Conservation (phyloP, 306 rosid species). For the Dicorynia guianensis region DNA sequence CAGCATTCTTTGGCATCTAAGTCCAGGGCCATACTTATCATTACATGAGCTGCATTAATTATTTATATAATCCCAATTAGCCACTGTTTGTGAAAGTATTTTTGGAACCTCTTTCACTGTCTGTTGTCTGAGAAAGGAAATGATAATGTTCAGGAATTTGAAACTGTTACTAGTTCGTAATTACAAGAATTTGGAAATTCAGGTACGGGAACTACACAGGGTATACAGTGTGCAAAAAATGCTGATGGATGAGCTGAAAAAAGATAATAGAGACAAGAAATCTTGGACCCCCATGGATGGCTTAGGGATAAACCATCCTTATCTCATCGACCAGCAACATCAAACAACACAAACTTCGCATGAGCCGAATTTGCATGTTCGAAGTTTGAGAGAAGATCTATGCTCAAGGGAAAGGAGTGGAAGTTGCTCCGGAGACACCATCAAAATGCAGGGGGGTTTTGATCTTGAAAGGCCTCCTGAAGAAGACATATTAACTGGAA, state of each 20-base stretch:
- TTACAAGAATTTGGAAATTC: slow-evolving; percentile 38
- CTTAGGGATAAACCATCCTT: slow-evolving; percentile 50
- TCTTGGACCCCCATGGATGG: slow-evolving; percentile 51
- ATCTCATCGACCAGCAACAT: slow-evolving; percentile 46
- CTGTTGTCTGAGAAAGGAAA: slow-evolving; percentile 20
- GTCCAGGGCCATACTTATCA: slow-evolving; percentile 20
- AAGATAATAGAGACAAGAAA: slow-evolving; percentile 53
- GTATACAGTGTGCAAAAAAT: slow-evolving; percentile 80
- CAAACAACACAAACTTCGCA: slow-evolving; percentile 39
- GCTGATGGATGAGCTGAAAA: slow-evolving; percentile 73
- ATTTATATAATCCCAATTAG: neutral
- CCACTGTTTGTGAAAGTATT: slow-evolving; percentile 7
- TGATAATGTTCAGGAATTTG: slow-evolving; percentile 20
- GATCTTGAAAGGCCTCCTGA: slow-evolving; percentile 80
- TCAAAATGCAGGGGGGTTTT: slow-evolving; percentile 63
- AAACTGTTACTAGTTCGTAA: slow-evolving; percentile 17
- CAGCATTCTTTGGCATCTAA: slow-evolving; percentile 28
- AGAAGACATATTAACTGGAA: slow-evolving; percentile 55
- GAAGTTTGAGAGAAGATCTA: slow-evolving; percentile 60
- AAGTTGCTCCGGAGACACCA: slow-evolving; percentile 74
- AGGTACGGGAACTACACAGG: slow-evolving; percentile 87
- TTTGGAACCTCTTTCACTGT: slow-evolving; percentile 4
- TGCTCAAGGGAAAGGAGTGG: slow-evolving; percentile 75
- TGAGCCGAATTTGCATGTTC: slow-evolving; percentile 50
- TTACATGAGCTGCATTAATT: neutral